phyloP scores from a whole-genome alignment of 2,329 filamentous ascomycete species.

The Ophiostoma ulmi region DNA sequence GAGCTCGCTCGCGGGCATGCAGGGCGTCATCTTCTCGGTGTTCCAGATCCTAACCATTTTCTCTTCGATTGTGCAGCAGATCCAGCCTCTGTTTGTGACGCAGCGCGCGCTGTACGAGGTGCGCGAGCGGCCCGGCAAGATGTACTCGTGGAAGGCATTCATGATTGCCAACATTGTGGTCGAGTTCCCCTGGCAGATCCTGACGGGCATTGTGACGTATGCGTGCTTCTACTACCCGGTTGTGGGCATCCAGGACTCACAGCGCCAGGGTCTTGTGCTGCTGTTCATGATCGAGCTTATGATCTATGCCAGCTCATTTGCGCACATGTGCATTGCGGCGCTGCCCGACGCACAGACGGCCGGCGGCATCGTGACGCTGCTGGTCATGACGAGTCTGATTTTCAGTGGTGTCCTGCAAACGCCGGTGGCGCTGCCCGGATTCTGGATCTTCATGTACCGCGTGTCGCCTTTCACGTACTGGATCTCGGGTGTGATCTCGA shows the following conservation, averaged over 20 bases:
- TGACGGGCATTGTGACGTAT: constrained; percentile 59
- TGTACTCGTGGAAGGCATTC: constrained; percentile 80
- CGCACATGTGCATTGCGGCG: constrained; percentile 67
- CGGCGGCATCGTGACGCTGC: constrained; percentile 54
- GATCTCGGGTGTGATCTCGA: constrained; percentile 65
- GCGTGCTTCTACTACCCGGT: constrained; percentile 79
- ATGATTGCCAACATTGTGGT: constrained; percentile 77
- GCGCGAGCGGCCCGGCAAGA: constrained; percentile 75
- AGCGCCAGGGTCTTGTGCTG: constrained; percentile 60
- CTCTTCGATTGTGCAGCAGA: constrained; percentile 69
- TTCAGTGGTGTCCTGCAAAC: constrained; percentile 60
- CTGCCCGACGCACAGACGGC: constrained; percentile 64
- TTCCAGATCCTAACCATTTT: constrained; percentile 82
- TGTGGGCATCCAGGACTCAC: constrained; percentile 48
- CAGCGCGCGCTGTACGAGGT: constrained; percentile 78
- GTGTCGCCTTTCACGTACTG: constrained; percentile 79
- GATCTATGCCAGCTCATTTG: constrained; percentile 65
- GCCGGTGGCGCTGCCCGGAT: constrained; percentile 55
- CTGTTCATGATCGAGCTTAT: constrained; percentile 61
- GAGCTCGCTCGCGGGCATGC: constrained; percentile 67
- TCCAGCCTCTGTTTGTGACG: constrained; percentile 79
- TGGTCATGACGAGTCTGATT: constrained; percentile 53
- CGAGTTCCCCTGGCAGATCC: constrained; percentile 80
- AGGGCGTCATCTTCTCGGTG: constrained; percentile 79
- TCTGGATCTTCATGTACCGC: constrained; percentile 79